These are phyloP conservation scores for Kwoniella shandongensis DNA, from an alignment of 768 basidiomycete genomes.

Conservation along the genomic window DNA sequence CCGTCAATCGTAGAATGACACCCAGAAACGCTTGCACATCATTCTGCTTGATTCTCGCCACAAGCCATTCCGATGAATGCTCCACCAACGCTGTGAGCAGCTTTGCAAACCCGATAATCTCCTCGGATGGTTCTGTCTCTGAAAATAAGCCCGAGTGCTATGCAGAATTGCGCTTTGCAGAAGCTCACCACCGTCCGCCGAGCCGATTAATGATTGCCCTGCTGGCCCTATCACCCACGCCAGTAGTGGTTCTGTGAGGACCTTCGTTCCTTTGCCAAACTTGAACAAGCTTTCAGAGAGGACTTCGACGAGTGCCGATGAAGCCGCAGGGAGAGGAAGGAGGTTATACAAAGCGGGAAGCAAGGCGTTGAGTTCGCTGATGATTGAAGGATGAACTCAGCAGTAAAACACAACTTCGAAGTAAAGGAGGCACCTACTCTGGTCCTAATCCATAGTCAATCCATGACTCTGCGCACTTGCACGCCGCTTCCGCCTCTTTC, in stretches of 20 bases:
- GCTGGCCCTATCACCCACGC: conserved; percentile 64
- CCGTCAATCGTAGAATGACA: conserved; percentile 71
- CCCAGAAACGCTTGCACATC: conserved; percentile 71
- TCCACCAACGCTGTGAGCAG: conserved; percentile 79
- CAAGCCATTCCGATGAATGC: conserved; percentile 77
- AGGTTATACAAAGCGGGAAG: conserved; percentile 61
- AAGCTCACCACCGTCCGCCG: conserved; percentile 54
- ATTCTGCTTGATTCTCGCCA: conserved; percentile 62
- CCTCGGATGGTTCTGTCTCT: conserved; percentile 53
- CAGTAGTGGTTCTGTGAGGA: conserved; percentile 82
- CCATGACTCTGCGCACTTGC: conserved; percentile 83
- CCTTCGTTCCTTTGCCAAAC: conserved; percentile 66
- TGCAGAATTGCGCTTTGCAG: neutral
- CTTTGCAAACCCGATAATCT: conserved; percentile 72
- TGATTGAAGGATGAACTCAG: neutral
- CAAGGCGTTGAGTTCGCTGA: conserved; percentile 66
- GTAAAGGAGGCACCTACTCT: conserved; percentile 58
- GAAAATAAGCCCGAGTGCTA: conserved; percentile 50
- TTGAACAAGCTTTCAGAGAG: conserved; percentile 71
- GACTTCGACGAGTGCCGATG: conserved; percentile 70
- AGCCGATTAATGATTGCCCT: conserved; percentile 60
- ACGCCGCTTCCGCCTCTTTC: conserved; percentile 66
- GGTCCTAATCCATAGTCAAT: conserved; percentile 65
- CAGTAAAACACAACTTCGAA: too few species aligned
- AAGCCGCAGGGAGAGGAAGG: conserved; percentile 66